phyloP scores from a whole-genome alignment of 2,329 filamentous ascomycete species.

The Hypoxylon sp. region DNA sequence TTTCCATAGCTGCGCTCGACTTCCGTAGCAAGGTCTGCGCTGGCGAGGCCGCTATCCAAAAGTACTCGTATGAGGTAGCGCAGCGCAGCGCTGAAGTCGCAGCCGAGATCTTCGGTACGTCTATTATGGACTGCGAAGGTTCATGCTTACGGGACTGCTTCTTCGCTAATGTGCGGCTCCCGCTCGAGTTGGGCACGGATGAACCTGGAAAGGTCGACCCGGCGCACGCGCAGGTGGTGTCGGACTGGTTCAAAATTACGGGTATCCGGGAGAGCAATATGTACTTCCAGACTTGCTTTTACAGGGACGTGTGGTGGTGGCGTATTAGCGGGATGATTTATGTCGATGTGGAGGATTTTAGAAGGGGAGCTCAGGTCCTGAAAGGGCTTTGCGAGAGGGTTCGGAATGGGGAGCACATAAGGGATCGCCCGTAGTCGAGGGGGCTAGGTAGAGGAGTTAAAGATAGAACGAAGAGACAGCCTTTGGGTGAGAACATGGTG shows the following conservation, averaged over 20 bases:
- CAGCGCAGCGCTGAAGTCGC: conserved; percentile 65
- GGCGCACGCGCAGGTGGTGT: conserved; percentile 55
- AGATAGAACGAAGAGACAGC: background rate
- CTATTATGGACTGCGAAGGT: conserved; percentile 68
- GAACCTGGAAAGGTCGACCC: conserved; percentile 50
- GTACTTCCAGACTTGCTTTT: conserved; percentile 70
- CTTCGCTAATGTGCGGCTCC: conserved; percentile 72
- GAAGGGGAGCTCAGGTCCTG: conserved; percentile 47
- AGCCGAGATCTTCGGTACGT: conserved; percentile 68
- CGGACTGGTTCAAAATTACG: conserved; percentile 62
- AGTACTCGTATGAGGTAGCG: conserved; percentile 67
- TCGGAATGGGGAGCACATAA: conserved; percentile 57
- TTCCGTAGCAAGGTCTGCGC: conserved; percentile 71
- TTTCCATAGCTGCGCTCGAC: conserved; percentile 65
- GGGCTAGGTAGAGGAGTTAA: background rate
- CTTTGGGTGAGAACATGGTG: background rate
- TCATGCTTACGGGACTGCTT: conserved; percentile 62
- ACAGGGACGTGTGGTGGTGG: conserved; percentile 71
- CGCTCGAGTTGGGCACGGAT: conserved; percentile 52
- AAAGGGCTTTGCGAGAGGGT: conserved; percentile 58
- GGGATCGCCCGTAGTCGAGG: conserved; percentile 2
- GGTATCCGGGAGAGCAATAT: conserved; percentile 64
- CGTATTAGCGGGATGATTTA: conserved; percentile 76
- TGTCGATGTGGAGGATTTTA: conserved; percentile 73
- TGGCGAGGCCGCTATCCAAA: conserved; percentile 70